These are phyloP conservation scores for Exophiala dermatitidis DNA, from an alignment of 2,329 filamentous ascomycete genomes.

Conservation along the genomic window DNA sequence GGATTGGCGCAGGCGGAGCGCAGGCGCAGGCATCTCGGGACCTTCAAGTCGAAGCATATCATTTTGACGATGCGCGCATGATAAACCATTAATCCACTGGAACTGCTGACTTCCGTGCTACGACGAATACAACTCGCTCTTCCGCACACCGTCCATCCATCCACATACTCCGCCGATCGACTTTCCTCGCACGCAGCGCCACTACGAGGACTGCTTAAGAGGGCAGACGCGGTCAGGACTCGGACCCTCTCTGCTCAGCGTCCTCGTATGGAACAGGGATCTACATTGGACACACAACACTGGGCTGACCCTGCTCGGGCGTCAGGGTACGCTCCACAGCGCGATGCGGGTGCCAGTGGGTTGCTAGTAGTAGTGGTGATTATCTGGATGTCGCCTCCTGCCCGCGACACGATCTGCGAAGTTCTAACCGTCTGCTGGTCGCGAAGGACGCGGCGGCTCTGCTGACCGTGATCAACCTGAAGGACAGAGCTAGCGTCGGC, in stretches of 20 bases:
- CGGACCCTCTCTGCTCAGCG: too few species aligned
- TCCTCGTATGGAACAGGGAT: too few species aligned
- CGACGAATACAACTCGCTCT: background rate
- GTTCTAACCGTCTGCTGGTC: background rate
- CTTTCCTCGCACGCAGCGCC: too few species aligned
- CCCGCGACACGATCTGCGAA: background rate
- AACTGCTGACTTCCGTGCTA: background rate
- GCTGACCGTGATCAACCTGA: background rate
- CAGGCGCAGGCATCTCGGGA: background rate
- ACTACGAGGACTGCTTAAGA: too few species aligned
- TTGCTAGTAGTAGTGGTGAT: too few species aligned
- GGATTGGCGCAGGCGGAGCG: background rate
- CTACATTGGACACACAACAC: too few species aligned
- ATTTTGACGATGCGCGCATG: background rate
- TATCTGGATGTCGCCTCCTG: background rate
- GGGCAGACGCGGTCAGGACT: too few species aligned
- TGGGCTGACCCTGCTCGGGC: too few species aligned
- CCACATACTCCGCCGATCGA: too few species aligned
- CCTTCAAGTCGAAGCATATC: background rate
- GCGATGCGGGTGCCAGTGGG: too few species aligned
- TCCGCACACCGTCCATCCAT: background rate
- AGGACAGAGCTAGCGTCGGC: background rate
- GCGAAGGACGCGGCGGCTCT: background rate
- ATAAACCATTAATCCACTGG: background rate
- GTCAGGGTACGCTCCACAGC: too few species aligned